Base-by-base conservation (phyloP, 176 grass and related monocot species). In the Musa acuminata region DNA sequence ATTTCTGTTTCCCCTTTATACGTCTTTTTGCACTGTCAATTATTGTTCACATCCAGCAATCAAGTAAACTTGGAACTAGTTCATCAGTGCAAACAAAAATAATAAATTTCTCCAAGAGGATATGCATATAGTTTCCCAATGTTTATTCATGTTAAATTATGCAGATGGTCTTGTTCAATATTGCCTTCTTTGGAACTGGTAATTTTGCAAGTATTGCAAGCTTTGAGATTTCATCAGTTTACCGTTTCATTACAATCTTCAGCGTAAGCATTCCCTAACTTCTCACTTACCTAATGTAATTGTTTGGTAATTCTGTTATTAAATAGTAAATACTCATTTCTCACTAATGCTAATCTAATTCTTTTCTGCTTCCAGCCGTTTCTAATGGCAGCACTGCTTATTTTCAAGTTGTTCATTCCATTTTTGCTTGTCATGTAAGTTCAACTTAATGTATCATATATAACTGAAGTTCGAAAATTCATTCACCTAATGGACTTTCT, bases 201-300 rank as follows among this genome's bases (percentile, higher is more conserved):
- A 96, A 96, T 78, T 96, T 96, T 90, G 93, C 93, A 72, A 96
- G 93, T 76, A 96, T 96, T 88, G 90, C 93, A 84, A 96, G 89
- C 79, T 96, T 96, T 84, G 93, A 92, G 79, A 96, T 96, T 66
- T 96, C 93, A 77, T 96, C 93, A 25, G 93, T 96, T 35, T 96
- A 96, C 67, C 88, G 89, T 76, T 96, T 96, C 82, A 90, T 96
- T 83, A 96, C 93, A 88, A 87, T 96, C 26, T 96, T 96, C 83
- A 92, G 93, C 60, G 93, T 96, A 77, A 92, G 89, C 52, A 53
- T 72, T 81, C 24, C 53, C 23, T 65, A 27, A 65, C 10, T 82
- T 20, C 58, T 27, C 52, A 24, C 74, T 75, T 85, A 75, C 83
- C n/a, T 59, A 13, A 27, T 72, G 20, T 26, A 77, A 82, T 73